Conservation (phyloP, 179 eudicot genomes). For the Gypsophila paniculata region DNA sequence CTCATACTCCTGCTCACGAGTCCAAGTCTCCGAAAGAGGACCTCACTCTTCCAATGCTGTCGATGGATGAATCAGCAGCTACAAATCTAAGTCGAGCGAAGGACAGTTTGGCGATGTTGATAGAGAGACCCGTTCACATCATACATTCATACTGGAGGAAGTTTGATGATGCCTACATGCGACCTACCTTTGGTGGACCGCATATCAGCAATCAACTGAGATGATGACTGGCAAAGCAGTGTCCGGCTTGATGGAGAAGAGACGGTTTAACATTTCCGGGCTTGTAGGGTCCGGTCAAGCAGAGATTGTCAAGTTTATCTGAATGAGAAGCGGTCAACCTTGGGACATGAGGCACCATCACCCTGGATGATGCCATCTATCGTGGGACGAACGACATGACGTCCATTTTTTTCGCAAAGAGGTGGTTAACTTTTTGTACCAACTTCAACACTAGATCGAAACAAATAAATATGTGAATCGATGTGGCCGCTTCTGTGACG, state of each 20-base stretch:
- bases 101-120: constrained; percentile 66
- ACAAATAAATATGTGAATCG: no score
- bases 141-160: constrained; percentile 88
- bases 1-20: constrained; percentile 39
- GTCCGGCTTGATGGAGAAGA: no score
- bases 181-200: constrained; percentile 73
- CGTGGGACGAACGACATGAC: background rate
- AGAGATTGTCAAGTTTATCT: no score
- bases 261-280: background rate
- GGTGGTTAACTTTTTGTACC: no score
- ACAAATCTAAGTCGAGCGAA: constrained; percentile 62
- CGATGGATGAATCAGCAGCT: constrained; percentile 65
- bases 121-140: constrained; percentile 81
- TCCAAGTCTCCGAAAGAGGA: constrained; percentile 57
- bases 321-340: background rate
- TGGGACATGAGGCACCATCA: background rate
- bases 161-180: constrained; percentile 83
- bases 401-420: no score
- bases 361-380: background rate
- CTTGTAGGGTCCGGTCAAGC: background rate
- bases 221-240: background rate
- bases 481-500: no score
- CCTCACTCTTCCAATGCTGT: constrained; percentile 65
- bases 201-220: constrained; percentile 14
- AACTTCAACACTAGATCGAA: no score